Percentiles rank a stretch among this genome's conserved stretches.
phyloP scores from a whole-genome alignment of 768 basidiomycete species.

The Lactifluus piperatus region DNA sequence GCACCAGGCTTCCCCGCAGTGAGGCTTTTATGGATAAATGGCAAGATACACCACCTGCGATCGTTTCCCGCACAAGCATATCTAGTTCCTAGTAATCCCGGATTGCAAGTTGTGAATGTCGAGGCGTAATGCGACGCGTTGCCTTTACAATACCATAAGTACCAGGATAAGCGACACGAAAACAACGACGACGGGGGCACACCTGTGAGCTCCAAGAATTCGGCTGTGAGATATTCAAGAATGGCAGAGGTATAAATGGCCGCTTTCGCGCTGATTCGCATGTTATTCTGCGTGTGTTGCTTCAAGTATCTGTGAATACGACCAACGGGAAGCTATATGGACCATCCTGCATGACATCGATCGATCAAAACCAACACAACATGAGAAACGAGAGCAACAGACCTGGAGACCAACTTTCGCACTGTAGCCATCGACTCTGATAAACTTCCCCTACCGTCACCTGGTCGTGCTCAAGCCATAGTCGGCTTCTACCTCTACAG shows the following conservation, averaged over 20 bases:
- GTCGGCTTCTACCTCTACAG: no score
- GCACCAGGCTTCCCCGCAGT: no score
- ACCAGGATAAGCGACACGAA: no score
- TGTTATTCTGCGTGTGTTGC: slow-evolving; percentile 87
- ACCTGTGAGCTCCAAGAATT: slow-evolving; percentile 94
- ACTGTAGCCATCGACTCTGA: no score
- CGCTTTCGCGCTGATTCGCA: slow-evolving; percentile 92
- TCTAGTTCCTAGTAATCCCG: slow-evolving; percentile 98
- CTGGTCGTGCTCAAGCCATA: no score
- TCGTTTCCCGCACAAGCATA: slow-evolving; percentile 86
- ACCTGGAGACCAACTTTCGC: slow-evolving; percentile 16
- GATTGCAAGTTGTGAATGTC: slow-evolving; percentile 92
- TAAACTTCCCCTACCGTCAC: no score
- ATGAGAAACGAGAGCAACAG: background rate
- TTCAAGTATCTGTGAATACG: no score
- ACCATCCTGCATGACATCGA: no score
- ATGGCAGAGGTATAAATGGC: no score
- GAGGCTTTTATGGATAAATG: no score
- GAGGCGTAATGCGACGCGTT: slow-evolving; percentile 96
- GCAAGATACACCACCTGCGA: slow-evolving; percentile 87
- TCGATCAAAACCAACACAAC: slow-evolving; percentile 26
- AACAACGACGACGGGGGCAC: no score
- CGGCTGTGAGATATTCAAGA: slow-evolving; percentile 96
- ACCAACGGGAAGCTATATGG: no score
- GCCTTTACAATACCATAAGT: slow-evolving; percentile 71